Base-by-base conservation (phyloP, 2,329 filamentous ascomycete species). In the Coniochaeta ligniaria region DNA sequence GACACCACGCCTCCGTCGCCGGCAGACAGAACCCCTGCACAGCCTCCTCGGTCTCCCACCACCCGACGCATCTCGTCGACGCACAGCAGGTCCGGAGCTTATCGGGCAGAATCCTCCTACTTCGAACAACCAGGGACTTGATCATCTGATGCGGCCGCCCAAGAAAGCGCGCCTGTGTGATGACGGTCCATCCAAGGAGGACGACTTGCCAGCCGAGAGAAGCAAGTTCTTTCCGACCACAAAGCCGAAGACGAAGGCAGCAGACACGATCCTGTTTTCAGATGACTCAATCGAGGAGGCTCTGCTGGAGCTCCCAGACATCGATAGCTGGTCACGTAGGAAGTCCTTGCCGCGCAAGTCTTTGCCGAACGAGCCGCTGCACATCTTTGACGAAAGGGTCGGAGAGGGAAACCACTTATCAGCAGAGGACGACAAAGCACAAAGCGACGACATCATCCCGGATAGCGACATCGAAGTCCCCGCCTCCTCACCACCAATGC, bases 231-330 rank as follows among this genome's bases (percentile, higher is more conserved):
- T 86, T 65, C 65, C 79, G 2, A 52, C 65, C 6, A 68, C 56
- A 14, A 65, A 64, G 36, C 60, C 61, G 12, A 69, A 64, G 20
- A 66, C 68, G 41, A 68, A 71, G 38, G 75, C 73, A 57, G 69
- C 71, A 36, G 79, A 81, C 12, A 71, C 71, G 1, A 76, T 79
- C 60, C 64, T 83, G 20, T 74, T 83, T 66, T 85, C 83, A 0
- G 82, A 85, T 62, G 82, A 84, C 62, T 84, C 82, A 0, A 74
- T 85, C 45, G 82, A 85, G 31, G 82, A 84, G 61, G 81, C 77
- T 0, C 72, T 86, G 22, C 70, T 74, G 28, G 75, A 75, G 22
- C 68, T 86, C 12, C 81, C 82, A 1, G 83, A 85, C 54, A 70
- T 80, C 43, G 77, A 78, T n/a, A 75, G 72, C 12, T 83, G 81